Conservation (phyloP, 176 grass and related monocot species). For the Dactylis glomerata region DNA sequence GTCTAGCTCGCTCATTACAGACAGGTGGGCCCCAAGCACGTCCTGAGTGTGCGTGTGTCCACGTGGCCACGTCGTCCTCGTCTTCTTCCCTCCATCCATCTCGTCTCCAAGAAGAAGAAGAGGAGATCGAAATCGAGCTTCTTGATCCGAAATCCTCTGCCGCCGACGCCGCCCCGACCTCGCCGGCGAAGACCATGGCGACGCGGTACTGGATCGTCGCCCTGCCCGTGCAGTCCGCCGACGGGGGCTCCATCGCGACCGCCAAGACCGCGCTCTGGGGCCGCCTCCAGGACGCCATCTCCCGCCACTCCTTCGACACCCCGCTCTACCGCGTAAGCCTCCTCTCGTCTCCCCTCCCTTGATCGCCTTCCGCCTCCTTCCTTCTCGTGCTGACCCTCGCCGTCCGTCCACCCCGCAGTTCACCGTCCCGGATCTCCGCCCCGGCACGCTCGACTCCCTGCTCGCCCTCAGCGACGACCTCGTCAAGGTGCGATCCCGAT, state of each 20-base stretch:
- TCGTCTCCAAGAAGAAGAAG: neutral
- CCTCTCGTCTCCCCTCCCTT: neutral
- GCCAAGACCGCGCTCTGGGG: slow-evolving; percentile 46
- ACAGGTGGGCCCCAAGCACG: neutral
- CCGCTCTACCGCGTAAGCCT: slow-evolving; percentile 80
- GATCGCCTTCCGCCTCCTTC: neutral
- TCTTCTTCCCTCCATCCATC: neutral
- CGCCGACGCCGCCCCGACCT: neutral
- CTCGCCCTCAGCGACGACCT: slow-evolving; percentile 96
- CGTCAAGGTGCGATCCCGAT: slow-evolving; percentile 56
- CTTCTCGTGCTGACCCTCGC: neutral
- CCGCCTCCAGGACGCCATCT: slow-evolving; percentile 69
- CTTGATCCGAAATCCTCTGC: too few species aligned
- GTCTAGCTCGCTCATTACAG: neutral
- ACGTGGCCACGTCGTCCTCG: neutral
- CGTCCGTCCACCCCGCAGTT: slow-evolving; percentile 38
- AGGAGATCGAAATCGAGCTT: neutral
- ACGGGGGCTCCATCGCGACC: neutral
- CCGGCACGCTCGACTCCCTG: slow-evolving; percentile 93
- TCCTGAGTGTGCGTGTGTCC: neutral
- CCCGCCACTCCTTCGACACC: slow-evolving; percentile 87
- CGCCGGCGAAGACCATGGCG: slow-evolving; percentile 60
- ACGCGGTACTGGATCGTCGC: slow-evolving; percentile 82
- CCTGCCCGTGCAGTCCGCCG: slow-evolving; percentile 57
- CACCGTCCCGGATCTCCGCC: slow-evolving; percentile 74